Base-by-base conservation (phyloP, 306 rosid species). In the Herpetospermum pedunculosum region DNA sequence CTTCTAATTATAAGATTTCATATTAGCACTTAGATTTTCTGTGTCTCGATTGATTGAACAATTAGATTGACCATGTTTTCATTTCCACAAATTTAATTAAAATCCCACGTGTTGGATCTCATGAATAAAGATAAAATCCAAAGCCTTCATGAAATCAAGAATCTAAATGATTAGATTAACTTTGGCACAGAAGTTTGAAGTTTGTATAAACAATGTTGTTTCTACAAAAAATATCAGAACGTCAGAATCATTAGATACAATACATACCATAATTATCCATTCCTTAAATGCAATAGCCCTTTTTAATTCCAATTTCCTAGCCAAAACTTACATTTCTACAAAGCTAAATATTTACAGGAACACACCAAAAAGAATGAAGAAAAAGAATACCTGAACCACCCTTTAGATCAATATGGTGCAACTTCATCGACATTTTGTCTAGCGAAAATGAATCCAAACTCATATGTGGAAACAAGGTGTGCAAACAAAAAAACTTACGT, bases 391-490 rank as follows among this genome's bases (percentile, higher is more conserved):
- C 87, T 75, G 91, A 47, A 77, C 65, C 77, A 43, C 81, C 81
- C 50, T 70, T 70, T 41, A 59, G 77, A 52, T 84, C 88, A 75
- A 82, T 63, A 59, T 80, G 80, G 18, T 86, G 81, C 38, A 54
- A 80, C 34, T 64, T 83, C 58, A 79, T 16, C 68, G 93, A 84
- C 88, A 84, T 85, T 65, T n/a, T n/a, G n/a, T 84, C 80, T 82
- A 83, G 67, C 83, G 59, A 79, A 79, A 77, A 80, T 80, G 75
- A 50, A 67, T 76, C 78, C 80, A 78, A 78, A 67, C 78, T 78
- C 74, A 80, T 79, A 77, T 41, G 57, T 49, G 67, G 64, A 85
- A 79, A 10, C 46, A 40, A 40, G 14, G 14, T 2, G 8, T 16
- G 77, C 57, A 18, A 35, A 41, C 75, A 85, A 81, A 85, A 70